phyloP scores from a whole-genome alignment of 495 filamentous ascomycete genomes.

The Saxophila tyrrhenica region DNA sequence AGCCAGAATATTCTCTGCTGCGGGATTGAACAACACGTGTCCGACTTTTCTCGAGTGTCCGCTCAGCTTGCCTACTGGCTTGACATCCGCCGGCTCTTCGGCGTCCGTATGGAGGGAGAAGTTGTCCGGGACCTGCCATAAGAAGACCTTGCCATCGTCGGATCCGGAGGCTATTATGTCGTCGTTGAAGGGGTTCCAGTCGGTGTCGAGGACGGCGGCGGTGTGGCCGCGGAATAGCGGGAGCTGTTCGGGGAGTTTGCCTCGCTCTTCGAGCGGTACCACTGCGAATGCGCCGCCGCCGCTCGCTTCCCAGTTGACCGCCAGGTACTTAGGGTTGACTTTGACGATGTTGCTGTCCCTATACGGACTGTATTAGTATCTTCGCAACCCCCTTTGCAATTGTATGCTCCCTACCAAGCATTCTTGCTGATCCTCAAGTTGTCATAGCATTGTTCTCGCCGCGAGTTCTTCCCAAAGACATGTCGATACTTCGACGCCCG shows the following conservation, averaged over 20 bases:
- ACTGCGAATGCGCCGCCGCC: conserved; percentile 96
- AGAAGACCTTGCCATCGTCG: conserved; percentile 89
- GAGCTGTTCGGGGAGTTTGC: conserved; percentile 81
- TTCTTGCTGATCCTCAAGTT: conserved; percentile 90
- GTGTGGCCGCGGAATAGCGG: conserved; percentile 95
- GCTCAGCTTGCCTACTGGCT: conserved; percentile 64
- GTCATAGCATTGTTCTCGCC: conserved; percentile 84
- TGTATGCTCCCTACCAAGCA: conserved; percentile 46
- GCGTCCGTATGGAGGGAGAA: conserved; percentile 76
- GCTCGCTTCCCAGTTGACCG: conserved; percentile 97
- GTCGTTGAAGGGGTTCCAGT: conserved; percentile 97
- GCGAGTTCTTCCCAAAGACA: conserved; percentile 85
- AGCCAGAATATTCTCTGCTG: conserved; percentile 89
- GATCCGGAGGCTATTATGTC: conserved; percentile 84
- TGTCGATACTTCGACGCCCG: conserved; percentile 98
- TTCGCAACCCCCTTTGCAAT: too few relatives aligned
- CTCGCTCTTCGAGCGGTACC: conserved; percentile 78
- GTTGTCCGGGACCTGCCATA: conserved; percentile 86
- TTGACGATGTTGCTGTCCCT: conserved; percentile 89
- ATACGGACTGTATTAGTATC: too few relatives aligned
- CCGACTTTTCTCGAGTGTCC: conserved; percentile 85
- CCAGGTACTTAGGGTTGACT: conserved; percentile 91
- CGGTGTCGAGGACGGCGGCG: conserved; percentile 88
- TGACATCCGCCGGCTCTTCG: conserved; percentile 70
- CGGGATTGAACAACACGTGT: conserved; percentile 94